A percentile compares a stretch with the other conserved stretches of the same genome.
Conservation (phyloP, 106 monocot species). For the Allium sativum region DNA sequence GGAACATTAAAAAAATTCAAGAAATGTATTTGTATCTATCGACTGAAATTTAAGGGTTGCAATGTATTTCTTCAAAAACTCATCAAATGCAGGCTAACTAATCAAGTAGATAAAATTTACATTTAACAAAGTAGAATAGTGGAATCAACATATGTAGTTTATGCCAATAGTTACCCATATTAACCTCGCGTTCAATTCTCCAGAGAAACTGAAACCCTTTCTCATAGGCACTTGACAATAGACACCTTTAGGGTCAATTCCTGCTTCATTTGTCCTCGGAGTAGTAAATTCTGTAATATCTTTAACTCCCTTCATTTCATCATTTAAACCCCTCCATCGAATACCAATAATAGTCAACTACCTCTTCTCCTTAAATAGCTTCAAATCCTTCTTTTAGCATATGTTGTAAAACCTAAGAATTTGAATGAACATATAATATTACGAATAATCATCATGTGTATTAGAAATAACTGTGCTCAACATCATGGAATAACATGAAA, state of each 20-base stretch:
- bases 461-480: not conserved
- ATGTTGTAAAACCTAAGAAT: slow-evolving; percentile 76
- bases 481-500: not conserved
- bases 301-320: slow-evolving; percentile 83
- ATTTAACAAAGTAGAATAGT: not conserved
- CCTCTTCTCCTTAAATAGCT: slow-evolving; percentile 82
- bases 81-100: slow-evolving; percentile 72
- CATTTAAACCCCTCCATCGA: slow-evolving; percentile 82
- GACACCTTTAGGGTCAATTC: slow-evolving; percentile 78
- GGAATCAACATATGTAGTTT: too few species aligned
- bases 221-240: slow-evolving; percentile 95
- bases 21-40: slow-evolving; percentile 75
- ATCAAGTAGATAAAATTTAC: slow-evolving; percentile 20
- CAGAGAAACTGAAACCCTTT: slow-evolving; percentile 98
- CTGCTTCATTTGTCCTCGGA: slow-evolving; percentile 70
- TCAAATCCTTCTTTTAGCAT: slow-evolving; percentile 97
- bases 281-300: slow-evolving; percentile 92
- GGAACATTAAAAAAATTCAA: slow-evolving; percentile 73
- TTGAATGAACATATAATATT: too few species aligned
- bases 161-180: not conserved
- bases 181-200: slow-evolving; percentile 91
- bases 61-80: slow-evolving; percentile 90
- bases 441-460: too few species aligned
- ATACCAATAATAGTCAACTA: slow-evolving; percentile 81
- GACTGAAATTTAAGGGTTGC: slow-evolving; percentile 91